Base-by-base conservation (phyloP, 495 filamentous ascomycete species). In the Delitschia confertaspora region DNA sequence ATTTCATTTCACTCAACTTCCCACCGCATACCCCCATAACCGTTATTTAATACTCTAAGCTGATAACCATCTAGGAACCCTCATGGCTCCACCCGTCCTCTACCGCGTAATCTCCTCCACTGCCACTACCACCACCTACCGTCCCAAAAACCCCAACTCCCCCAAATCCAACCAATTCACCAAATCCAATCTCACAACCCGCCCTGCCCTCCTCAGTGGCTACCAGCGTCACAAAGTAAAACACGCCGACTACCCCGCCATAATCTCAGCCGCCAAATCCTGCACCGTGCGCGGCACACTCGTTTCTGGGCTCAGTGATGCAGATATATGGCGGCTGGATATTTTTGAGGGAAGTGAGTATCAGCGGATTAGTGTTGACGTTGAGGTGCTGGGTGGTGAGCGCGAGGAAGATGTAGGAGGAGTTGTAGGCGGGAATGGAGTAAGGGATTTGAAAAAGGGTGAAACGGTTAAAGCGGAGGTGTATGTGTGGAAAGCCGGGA, bases 1-100 rank as follows among this genome's bases (percentile, higher is more conserved):
- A n/a, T n/a, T n/a, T n/a, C n/a, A n/a, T n/a, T 24, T 17, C 24
- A 11, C 17, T 10, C 4, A 19, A 23, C 35, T 18, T 14, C 19
- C 1, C 29, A 45, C 60, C 17, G 59, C 19, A 71, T 56, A 63
- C 45, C 66, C 67, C 14, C 53, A 84, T 62, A 91, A 91, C 83
- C 79, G 76, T 3, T 74, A 79, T 4, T 71, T 78, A 55, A 76
- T 91, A 29, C 82, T 21, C 29, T 18, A 40, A 41, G 13, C 14
- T 33, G 33, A 36, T n/a, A 39, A 54, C 29, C 45, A 59, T 18
- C 60, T 18, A 71, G 59, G 65, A 45, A 69, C 69, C 18, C 58
- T 86, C 63, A 94, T 95, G 85, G 80, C 78, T 2, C 76, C 82
- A 6, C 73, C 79, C 53, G 78, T 95, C 34, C 83, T 95, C 48